Base-by-base conservation (phyloP, 306 rosid species). In the Prunus mira region DNA sequence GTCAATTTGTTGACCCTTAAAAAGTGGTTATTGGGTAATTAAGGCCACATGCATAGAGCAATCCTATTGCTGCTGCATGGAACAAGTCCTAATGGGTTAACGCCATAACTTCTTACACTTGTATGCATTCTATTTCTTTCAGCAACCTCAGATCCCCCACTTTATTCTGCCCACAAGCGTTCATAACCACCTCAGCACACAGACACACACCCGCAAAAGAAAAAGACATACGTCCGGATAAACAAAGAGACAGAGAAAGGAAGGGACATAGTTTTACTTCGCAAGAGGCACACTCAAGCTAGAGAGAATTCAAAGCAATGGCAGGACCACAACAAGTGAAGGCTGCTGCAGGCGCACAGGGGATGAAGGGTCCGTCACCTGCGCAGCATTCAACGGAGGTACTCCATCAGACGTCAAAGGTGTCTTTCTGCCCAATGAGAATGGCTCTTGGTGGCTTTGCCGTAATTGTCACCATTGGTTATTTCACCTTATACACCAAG, bases 361-460 rank as follows among this genome's bases (percentile, higher is more conserved):
- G 43, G 51, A 51, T 68, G 83, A 84, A 82, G 76, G 76, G 74
- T 30, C 61, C 81, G 10, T 34, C 83, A 0, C 6, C 86, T 0
- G 81, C 25, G 6, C 71, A 13, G 66, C 85, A 88, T 67, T 71
- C 89, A 2, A 77, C 89, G 1, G 88, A 83, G 51, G 82, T 54
- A 67, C 96, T 88, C 69, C 84, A 84, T 74, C 92, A 88, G 79
- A 74, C 88, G 9, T 78, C 20, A 67, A 88, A 88, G 67, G 4
- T 76, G 55, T 87, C 85, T 1, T 27, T 9, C 9, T 27, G 87
- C 79, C 93, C 89, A 12, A 57, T 85, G 84, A 88, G 77, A 79
- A 73, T 88, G 89, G 93, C 89, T 12, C 24, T 85, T 25, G 91
- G 82, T 0, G 93, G 96, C 2, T 83, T 90, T 50, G 96, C 86